Evolutionary conservation across 2,329 filamentous ascomycete genomes (phyloP).

Genomic region (Xylaria hypoxylon): DNA sequence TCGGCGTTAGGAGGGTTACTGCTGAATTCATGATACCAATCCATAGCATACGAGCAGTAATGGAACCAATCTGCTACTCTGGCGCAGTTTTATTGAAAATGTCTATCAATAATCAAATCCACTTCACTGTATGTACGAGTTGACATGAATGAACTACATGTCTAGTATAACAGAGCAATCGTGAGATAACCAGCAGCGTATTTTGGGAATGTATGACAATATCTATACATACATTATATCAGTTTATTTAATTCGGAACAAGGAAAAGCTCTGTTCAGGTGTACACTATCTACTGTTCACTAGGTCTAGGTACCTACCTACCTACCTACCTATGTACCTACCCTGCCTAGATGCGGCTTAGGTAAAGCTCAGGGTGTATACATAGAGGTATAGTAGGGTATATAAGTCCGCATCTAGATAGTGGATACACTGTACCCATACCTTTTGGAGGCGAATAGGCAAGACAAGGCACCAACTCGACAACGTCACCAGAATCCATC

Average conservation of each 20-base stretch:
- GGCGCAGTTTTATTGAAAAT: not conserved
- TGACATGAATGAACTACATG: not conserved
- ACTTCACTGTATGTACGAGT: no score
- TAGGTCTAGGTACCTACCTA: no score
- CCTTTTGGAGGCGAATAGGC: constrained; percentile 9
- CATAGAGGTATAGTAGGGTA: no score
- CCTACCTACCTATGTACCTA: no score
- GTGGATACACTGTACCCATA: no score
- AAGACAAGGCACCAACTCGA: constrained; percentile 49
- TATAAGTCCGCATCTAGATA: no score
- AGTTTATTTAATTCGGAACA: not conserved
- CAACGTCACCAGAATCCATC: constrained; percentile 48
- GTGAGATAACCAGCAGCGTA: not conserved
- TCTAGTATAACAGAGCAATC: not conserved
- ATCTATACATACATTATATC: not conserved
- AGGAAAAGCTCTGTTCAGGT: not conserved
- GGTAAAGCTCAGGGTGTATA: no score
- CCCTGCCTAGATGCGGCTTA: no score
- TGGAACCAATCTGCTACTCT: not conserved
- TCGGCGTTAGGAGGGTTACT: constrained; percentile 27
- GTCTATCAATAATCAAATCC: not conserved
- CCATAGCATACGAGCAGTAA: constrained; percentile 16
- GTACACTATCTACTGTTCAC: no score
- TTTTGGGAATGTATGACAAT: not conserved
- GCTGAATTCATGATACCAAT: constrained; percentile 33